Percentiles rank a stretch among this genome's conserved stretches.
Evolutionary conservation across 2,329 filamentous ascomycete species (phyloP).

Genomic region (Leptographium radiaticola): DNA sequence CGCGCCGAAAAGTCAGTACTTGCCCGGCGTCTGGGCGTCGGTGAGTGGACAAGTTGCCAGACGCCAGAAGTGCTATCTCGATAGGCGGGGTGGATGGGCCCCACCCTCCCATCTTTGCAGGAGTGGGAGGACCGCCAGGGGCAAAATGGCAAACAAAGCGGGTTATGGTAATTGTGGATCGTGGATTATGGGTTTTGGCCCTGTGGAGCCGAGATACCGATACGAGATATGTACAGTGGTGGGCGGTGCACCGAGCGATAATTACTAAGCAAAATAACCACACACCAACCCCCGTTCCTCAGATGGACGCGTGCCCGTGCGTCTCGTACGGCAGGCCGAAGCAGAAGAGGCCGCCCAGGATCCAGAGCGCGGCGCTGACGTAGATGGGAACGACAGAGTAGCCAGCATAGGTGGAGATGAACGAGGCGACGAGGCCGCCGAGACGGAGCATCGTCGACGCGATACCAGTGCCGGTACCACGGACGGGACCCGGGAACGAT

Average conservation of each 20-base stretch:
- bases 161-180: too few species aligned
- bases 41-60: too few species aligned
- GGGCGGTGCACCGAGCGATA: neutral
- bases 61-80: too few species aligned
- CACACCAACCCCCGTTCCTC: neutral
- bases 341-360: slow-evolving; percentile 44
- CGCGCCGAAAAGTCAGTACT: too few species aligned
- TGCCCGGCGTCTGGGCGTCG: too few species aligned
- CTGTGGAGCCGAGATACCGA: too few species aligned
- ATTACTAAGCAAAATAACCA: neutral
- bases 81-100: too few species aligned
- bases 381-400: slow-evolving; percentile 33
- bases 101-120: too few species aligned
- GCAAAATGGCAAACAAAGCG: too few species aligned
- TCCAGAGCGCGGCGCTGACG: slow-evolving; percentile 60
- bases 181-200: too few species aligned
- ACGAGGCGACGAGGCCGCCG: slow-evolving; percentile 6
- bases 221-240: too few species aligned
- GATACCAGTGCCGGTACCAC: slow-evolving; percentile 67
- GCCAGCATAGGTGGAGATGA: slow-evolving; percentile 8
- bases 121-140: too few species aligned
- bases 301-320: slow-evolving; percentile 9
- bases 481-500: slow-evolving; percentile 63
- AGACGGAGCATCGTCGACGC: slow-evolving; percentile 53
- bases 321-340: slow-evolving; percentile 9